Evolutionary conservation across 2,329 filamentous ascomycete genomes (phyloP), one percentile per base, ranked within the genome.

Genomic region (Pseudovirgaria hyperparasitica): DNA sequence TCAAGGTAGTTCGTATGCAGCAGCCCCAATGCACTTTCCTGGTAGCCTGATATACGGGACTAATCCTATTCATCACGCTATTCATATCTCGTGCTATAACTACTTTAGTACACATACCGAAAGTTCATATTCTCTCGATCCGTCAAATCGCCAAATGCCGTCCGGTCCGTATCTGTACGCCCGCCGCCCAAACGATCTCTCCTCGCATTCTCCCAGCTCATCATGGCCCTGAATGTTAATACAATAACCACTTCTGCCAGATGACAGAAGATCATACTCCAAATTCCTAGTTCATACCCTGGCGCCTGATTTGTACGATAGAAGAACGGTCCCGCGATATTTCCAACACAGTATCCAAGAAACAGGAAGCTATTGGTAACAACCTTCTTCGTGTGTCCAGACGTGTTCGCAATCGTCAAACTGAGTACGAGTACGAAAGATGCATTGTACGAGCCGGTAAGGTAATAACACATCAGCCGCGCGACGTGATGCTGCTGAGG

Each of bases 321-420:
- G 50, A 76, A 75, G 46, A 75, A 74, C 0, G 72, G 72, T 0
- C 70, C 66, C 4, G 60, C 63, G 22, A 76, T 71, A 39, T 76
- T 75, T 5, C 70, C 71, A 2, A 65, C 59, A 38, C 69, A 73
- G 30, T 68, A 68, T 0, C 67, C 69, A 7, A 75, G 54, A 50
- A 71, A 74, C 2, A 73, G 56, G 30, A 71, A 62, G 2, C 66
- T 70, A 13, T 71, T 72, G n/a, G 70, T 70, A 15, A 74, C 65
- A 23, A 75, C 69, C 42, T 76, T 48, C 36, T 52, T 52, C 6
- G 46, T 52, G 21, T 51, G 43, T 2, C 47, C 48, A 6, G 46
- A 46, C 4, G 43, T 39, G 37, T 69, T 68, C 19, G 60, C 60
- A 0, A 62, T 64, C 22, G 60, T 59, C 31, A 67, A 54, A 1